A percentile compares a stretch with the other conserved stretches of the same genome.
Evolutionary conservation across 129 eudicot genomes (phyloP).

Genomic region (Apium graveolens): DNA sequence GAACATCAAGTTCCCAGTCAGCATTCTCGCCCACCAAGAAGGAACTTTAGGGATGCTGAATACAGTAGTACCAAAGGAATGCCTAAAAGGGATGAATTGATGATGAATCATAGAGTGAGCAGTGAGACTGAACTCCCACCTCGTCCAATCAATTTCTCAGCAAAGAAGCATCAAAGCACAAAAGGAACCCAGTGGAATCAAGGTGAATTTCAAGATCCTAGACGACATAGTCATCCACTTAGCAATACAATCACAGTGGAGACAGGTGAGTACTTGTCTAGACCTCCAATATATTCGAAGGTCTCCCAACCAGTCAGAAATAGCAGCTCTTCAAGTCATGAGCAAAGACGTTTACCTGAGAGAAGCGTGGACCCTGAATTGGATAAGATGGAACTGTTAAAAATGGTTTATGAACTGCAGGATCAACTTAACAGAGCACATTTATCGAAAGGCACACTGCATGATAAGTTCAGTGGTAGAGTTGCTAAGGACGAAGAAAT

Average conservation of each 20-base stretch:
- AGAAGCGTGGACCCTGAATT: conserved; percentile 29
- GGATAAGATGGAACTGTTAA: conserved; percentile 46
- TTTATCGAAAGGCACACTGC: conserved; percentile 12
- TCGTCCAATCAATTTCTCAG: conserved; percentile 9
- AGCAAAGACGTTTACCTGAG: conserved; percentile 21
- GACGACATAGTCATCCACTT: conserved; percentile 7
- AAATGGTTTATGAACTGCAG: conserved; percentile 58
- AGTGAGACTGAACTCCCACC: conserved; percentile 15
- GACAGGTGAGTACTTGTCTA: conserved; percentile 16
- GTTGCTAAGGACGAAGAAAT: conserved; percentile 19
- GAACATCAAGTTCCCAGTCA: conserved; percentile 32
- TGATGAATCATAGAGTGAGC: conserved; percentile 12
- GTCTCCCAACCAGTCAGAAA: conserved; percentile 19
- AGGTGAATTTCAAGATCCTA: conserved; percentile 17
- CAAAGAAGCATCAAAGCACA: conserved; percentile 19
- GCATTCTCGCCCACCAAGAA: conserved; percentile 10
- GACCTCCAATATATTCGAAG: conserved; percentile 16
- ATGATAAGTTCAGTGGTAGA: conserved; percentile 9
- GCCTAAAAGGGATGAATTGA: conserved; percentile 19
- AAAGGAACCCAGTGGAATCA: conserved; percentile 21
- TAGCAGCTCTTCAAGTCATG: conserved; percentile 23
- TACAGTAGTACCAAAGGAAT: conserved; percentile 11
- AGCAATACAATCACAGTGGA: conserved; percentile 14
- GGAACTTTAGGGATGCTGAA: conserved; percentile 21
- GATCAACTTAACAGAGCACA: conserved; percentile 54